Evolutionary conservation across 106 monocot species (phyloP), one percentile per base, ranked within the genome.

Genomic region (Phalaenopsis aphrodite): DNA sequence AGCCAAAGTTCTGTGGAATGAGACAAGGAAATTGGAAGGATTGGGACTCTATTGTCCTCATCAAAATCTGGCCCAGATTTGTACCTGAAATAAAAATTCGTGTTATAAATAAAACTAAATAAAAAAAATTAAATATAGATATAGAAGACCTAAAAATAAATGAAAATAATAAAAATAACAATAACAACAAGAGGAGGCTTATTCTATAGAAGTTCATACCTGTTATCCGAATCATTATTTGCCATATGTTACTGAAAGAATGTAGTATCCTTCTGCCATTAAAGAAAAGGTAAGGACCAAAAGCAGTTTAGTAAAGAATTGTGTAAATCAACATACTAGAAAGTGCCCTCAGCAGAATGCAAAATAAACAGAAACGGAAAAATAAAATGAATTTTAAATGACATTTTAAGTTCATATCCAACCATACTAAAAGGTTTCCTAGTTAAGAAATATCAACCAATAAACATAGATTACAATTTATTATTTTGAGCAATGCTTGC

Each of bases 1-100:
- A 91, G 86, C 91, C 88, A 91, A 41, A 91, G 88, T 81, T 91
- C 91, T n/a, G 82, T 88, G 15, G 91, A 88, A 46, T 86, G 88
- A 1, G 81, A 78, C 24, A 81, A 43, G 15, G 79, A 75, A 47
- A 91, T 88, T 49, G 86, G 82, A 14, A 86, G 30, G 43, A 84
- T 42, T 19, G 89, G 87, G 4, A 55, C 85, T 19, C 75, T 82
- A 1, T 76, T 42, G 47, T 87, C 87, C 78, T 85, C 86, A 37
- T 82, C 81, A 24, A 89, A 89, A 68, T 84, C 75, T 14, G 81
- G 38, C 10, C 61, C 84, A 8, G 86, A 82, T 24, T 42, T 75
- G 79, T 86, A 89, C 37, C 89, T 89, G 65, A 73, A 78, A 46
- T 76, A 46, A 36, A 15, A 69, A 69, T 37, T 11, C 37, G 21